Conservation (phyloP, 2,329 filamentous ascomycete species). For the Phyllosticta ampelicida region DNA sequence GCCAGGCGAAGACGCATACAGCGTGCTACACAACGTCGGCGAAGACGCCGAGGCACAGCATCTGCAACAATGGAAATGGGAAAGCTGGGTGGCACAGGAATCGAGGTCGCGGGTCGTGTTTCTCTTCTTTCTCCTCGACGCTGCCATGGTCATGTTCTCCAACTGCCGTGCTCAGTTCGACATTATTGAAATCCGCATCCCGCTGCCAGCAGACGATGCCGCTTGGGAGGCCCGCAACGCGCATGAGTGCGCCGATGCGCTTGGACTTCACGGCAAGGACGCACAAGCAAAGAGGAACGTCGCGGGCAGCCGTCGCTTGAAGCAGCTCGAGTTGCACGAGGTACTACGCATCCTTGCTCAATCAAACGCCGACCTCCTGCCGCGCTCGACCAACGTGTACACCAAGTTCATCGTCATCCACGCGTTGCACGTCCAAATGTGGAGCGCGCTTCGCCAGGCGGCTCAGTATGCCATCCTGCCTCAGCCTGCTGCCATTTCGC, state of each 20-base stretch:
- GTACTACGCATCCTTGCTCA: slow-evolving; percentile 53
- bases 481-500: slow-evolving; percentile 15
- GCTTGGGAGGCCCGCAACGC: slow-evolving; percentile 57
- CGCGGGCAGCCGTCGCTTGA: slow-evolving; percentile 51
- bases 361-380: slow-evolving; percentile 47
- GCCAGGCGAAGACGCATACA: slow-evolving; percentile 39
- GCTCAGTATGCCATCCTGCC: slow-evolving; percentile 16
- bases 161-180: slow-evolving; percentile 56
- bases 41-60: slow-evolving; percentile 16
- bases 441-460: slow-evolving; percentile 38
- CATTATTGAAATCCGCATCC: slow-evolving; percentile 51
- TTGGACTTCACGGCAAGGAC: slow-evolving; percentile 51
- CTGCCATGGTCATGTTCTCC: slow-evolving; percentile 59
- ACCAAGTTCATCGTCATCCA: slow-evolving; percentile 67
- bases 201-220: slow-evolving; percentile 62
- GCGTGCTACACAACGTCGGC: slow-evolving; percentile 50
- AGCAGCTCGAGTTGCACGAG: slow-evolving; percentile 53
- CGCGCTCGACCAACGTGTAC: slow-evolving; percentile 58
- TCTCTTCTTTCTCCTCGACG: slow-evolving; percentile 53
- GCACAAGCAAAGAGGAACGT: slow-evolving; percentile 47
- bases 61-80: slow-evolving; percentile 50
- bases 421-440: slow-evolving; percentile 54
- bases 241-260: slow-evolving; percentile 51
- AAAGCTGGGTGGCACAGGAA: slow-evolving; percentile 59
- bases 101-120: slow-evolving; percentile 55